phyloP scores from a whole-genome alignment of 1,284 basidiomycete species.

The Tilletiaria anomala region DNA sequence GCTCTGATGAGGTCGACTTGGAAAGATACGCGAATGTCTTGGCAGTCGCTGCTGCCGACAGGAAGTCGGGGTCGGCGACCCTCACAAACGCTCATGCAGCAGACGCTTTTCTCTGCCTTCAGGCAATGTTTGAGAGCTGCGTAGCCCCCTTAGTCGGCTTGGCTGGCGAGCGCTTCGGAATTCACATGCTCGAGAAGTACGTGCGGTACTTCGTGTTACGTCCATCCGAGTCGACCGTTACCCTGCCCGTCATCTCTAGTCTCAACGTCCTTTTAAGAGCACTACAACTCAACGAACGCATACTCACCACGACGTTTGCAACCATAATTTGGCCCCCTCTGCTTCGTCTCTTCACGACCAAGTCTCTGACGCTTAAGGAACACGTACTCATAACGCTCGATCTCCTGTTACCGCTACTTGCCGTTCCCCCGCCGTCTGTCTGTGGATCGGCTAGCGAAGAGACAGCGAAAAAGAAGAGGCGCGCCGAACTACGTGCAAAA shows the following conservation, averaged over 20 bases:
- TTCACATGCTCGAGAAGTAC: neutral
- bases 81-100: no score
- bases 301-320: slow-evolving; percentile 6
- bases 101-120: neutral
- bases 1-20: no score
- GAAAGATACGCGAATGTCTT: no score
- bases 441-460: neutral
- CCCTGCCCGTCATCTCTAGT: slow-evolving; percentile 14
- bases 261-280: slow-evolving; percentile 13
- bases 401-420: neutral
- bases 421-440: neutral
- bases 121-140: no score
- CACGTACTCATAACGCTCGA: slow-evolving; percentile 5
- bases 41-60: no score
- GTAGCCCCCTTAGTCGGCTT: no score
- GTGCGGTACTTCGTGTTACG: neutral
- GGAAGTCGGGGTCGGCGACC: no score
- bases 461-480: neutral
- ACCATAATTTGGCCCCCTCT: slow-evolving; percentile 5
- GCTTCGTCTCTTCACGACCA: slow-evolving; percentile 11
- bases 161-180: no score
- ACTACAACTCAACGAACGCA: slow-evolving; percentile 18
- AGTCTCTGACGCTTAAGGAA: slow-evolving; percentile 16
- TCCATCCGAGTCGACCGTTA: neutral
- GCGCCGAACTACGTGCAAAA: neutral